A percentile compares a stretch with the other conserved stretches of the same genome.
Conservation (phyloP, 495 filamentous ascomycete species). For the Oidiodendron maius region DNA sequence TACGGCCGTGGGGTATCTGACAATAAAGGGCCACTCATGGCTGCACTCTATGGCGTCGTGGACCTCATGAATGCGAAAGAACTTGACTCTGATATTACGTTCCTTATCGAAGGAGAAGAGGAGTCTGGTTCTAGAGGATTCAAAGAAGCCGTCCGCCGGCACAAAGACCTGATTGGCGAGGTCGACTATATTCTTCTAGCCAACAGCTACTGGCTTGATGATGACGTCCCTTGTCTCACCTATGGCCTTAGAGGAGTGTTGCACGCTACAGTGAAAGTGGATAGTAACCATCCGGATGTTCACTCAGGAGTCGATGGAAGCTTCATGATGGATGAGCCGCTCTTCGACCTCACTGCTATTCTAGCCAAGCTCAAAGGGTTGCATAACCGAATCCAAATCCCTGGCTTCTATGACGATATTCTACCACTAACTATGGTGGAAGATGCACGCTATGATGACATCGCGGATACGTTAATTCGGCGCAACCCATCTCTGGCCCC, state of each 20-base stretch:
- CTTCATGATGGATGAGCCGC: constrained; percentile 75
- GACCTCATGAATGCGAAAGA: constrained; percentile 74
- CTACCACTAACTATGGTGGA: constrained; percentile 70
- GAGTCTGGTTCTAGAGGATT: constrained; percentile 92
- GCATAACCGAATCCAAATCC: constrained; percentile 56
- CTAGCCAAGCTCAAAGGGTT: constrained; percentile 70
- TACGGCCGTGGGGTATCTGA: constrained; percentile 97
- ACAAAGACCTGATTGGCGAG: constrained; percentile 80
- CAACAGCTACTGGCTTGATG: constrained; percentile 98
- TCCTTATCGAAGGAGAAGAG: constrained; percentile 95
- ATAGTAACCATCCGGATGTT: constrained; percentile 80
- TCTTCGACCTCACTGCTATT: constrained; percentile 82
- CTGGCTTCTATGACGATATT: constrained; percentile 80
- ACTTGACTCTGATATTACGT: constrained; percentile 80
- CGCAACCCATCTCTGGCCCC: constrained; percentile 63
- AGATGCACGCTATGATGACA: constrained; percentile 75
- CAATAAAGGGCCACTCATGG: constrained; percentile 93
- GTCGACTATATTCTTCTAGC: constrained; percentile 92
- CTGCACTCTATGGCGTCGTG: constrained; percentile 86
- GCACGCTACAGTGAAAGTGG: constrained; percentile 81
- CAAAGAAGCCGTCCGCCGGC: constrained; percentile 63
- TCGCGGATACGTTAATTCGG: constrained; percentile 66
- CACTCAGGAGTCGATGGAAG: constrained; percentile 96
- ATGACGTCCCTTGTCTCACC: constrained; percentile 89
- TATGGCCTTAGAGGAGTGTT: constrained; percentile 94